Evolutionary conservation across 2,329 filamentous ascomycete genomes (phyloP).

Genomic region (Ophiocordyceps robertsii): DNA sequence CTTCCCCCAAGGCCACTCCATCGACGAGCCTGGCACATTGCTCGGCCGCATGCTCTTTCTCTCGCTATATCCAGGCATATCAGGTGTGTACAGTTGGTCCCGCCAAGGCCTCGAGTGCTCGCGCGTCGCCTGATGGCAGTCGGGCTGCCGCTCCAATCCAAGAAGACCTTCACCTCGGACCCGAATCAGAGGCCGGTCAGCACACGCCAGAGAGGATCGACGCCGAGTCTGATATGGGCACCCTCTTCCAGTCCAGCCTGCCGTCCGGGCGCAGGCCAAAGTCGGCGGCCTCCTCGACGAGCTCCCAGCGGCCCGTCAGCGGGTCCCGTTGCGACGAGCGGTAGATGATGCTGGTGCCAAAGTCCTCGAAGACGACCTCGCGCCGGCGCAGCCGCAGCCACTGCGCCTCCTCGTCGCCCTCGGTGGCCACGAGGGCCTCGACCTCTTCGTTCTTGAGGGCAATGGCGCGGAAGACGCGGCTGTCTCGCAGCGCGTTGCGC

Average conservation of each 20-base stretch:
- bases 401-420: conserved; percentile 20
- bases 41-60: too few species aligned
- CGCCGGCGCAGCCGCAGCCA: conserved; percentile 24
- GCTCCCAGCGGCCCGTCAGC: conserved; percentile 18
- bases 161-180: neutral
- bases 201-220: conserved; percentile 17
- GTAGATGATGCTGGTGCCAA: conserved; percentile 22
- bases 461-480: conserved; percentile 24
- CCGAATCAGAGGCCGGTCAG: neutral
- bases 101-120: too few species aligned
- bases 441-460: conserved; percentile 21
- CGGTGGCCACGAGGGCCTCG: conserved; percentile 17
- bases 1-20: too few species aligned
- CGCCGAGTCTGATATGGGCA: conserved; percentile 20
- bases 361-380: conserved; percentile 24
- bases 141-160: too few species aligned
- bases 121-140: too few species aligned
- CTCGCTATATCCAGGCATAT: too few species aligned
- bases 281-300: conserved; percentile 23
- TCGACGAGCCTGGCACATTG: too few species aligned
- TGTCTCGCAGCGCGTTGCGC: conserved; percentile 29
- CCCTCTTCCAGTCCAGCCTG: conserved; percentile 18
- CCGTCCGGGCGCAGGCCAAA: conserved; percentile 17
- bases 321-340: conserved; percentile 19
- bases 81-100: too few species aligned